Base-by-base conservation (phyloP, 176 grass and related monocot genomes). In the Ensete glaucum region DNA sequence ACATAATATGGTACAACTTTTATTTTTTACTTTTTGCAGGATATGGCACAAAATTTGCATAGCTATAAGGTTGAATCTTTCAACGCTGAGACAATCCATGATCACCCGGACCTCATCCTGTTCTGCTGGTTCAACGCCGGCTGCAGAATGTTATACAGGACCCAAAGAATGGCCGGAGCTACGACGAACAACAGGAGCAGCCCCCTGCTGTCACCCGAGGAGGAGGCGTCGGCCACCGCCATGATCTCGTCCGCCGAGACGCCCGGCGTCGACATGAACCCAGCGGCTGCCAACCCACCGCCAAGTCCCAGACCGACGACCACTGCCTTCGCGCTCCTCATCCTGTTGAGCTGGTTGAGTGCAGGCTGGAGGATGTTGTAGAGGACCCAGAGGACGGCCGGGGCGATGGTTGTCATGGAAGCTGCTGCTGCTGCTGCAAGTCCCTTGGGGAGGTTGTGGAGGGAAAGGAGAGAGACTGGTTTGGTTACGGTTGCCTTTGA, bases 281-380 rank as follows among this genome's bases (percentile, higher is more conserved):
- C 65, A 2, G 26, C 26, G 13, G 20, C 65, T 4, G 26, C 21
- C 26, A 68, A 24, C 14, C 65, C 24, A 3, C 25, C 66, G 14
- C 29, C 66, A 15, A 69, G 66, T 26, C 66, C 66, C 1, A 69
- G 66, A 23, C 66, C 23, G 13, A 69, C 13, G 66, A 48, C 15
- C 25, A 69, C 66, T 43, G 26, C 66, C 66, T 69, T 69, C 25
- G 49, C 66, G 27, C 13, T 69, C 14, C 66, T 69, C 66, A 69
- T 69, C 27, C 66, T 69, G 27, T 69, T 50, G 25, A 69, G 66
- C 66, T 69, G 66, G 66, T 69, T 69, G 66, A 69, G 66, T 9
- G 66, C 66, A 12, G 66, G 66, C 66, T 50, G 29, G 25, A 69
- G 29, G 27, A 69, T 69, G 66, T 69, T 69, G 66, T 69, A 69